Base-by-base conservation (phyloP, 1,284 basidiomycete genomes). In the Naganishia cerealis region DNA sequence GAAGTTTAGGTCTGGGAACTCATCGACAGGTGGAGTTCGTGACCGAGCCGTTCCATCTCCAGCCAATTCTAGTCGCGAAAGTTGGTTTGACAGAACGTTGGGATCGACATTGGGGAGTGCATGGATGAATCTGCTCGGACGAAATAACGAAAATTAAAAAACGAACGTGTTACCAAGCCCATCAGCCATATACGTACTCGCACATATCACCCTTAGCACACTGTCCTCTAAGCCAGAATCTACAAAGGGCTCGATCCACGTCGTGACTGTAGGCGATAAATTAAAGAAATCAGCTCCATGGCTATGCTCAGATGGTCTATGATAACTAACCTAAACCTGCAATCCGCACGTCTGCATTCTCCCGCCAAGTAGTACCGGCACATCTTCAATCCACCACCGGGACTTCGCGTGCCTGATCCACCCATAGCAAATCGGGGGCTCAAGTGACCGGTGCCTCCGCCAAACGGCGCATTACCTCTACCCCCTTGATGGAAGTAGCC, bases 361-460 rank as follows among this genome's bases (percentile, higher is more conserved):
- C 96, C 96, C 8, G 92, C 92, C 43, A 99, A 85, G 80, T 94
- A 99, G 80, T 98, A 99, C 67, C 96, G 85, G 79, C 95, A 99
- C 48, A 99, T 94, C 73, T 87, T 87, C 29, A 84, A 83, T 67
- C 70, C 70, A 21, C 84, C 86, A 46, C 85, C 82, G 1, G 84
- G 82, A 18, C 84, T 85, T 38, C 82, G 82, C 46, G 86, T 82
- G 53, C 81, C 81, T 46, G 83, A 81, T 65, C 75, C 72, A 1
- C 54, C 71, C 43, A 75, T 68, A 38, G 73, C 75, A 26, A 71
- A 68, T 16, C 70, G 36, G 10, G 79, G 76, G 67, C 73, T 76
- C 40, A 75, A 57, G 53, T 72, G 71, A 13, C 72, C 77, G 24
- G 71, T 71, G 42, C 75, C 75, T 5, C 57, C 65, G 6, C 68